Conservation (phyloP, 116 monocot genomes). For the Zostera marina region DNA sequence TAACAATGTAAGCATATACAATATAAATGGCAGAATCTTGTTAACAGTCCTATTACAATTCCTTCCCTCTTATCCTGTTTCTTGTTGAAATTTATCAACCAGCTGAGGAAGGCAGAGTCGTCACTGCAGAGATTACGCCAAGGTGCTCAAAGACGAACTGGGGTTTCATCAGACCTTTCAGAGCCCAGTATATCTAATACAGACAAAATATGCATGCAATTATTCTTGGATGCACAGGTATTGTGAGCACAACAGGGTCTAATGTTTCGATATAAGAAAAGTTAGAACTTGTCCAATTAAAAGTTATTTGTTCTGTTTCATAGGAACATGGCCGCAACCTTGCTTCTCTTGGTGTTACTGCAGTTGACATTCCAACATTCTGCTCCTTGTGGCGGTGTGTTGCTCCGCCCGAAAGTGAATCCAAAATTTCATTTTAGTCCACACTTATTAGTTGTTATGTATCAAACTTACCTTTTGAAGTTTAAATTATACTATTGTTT, state of each 20-base stretch:
- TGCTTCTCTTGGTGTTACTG: conserved; percentile 41
- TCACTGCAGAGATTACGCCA: conserved; percentile 77
- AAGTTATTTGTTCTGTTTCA: neutral
- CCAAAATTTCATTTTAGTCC: conserved; percentile 14
- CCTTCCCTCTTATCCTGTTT: conserved; percentile 1
- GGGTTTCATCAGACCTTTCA: conserved; percentile 51
- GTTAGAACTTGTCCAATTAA: no score
- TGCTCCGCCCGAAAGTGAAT: conserved; percentile 67
- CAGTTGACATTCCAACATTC: conserved; percentile 44
- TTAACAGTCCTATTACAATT: neutral
- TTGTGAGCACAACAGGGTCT: no score
- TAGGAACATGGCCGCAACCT: conserved; percentile 90
- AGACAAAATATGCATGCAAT: conserved; percentile 95
- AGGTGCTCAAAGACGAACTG: conserved; percentile 77
- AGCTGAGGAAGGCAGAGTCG: conserved; percentile 84
- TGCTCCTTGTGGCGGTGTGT: conserved; percentile 69
- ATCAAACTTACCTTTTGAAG: no score
- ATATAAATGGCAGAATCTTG: no score
- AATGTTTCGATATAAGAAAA: no score
- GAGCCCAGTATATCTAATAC: conserved; percentile 81
- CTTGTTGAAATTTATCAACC: neutral
- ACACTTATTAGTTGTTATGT: no score
- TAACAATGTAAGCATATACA: conserved; percentile 43
- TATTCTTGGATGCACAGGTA: conserved; percentile 97
- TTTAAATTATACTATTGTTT: no score